Evolutionary conservation across 2,329 filamentous ascomycete genomes (phyloP), one percentile per base, ranked within the genome.

Genomic region (Penicillium griseofulvum): DNA sequence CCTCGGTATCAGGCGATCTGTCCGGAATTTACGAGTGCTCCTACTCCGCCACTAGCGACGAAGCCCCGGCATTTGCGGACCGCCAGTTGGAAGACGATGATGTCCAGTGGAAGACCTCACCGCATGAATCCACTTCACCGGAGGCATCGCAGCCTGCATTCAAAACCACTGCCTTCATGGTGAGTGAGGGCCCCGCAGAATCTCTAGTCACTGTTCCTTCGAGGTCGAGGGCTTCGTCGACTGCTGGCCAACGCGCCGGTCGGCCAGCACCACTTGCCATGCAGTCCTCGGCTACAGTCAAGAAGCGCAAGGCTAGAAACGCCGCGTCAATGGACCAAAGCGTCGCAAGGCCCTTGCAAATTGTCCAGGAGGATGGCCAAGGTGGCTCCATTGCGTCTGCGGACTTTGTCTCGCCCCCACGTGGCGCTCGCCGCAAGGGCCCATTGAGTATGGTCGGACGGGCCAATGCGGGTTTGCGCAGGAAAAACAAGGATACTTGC

Each of bases 401-500:
- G 14, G 71, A 74, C 43, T 74, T 74, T 53, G 69, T 75, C 14
- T 71, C 72, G n/a, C 73, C 73, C 12, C 72, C 73, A 22, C 70
- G 72, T n/a, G 71, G 74, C 22, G 74, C 74, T 48, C 74, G 74
- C 52, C 72, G 74, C 38, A 76, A 76, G 63, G 74, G 74, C 11
- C 74, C 74, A 12, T 58, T 76, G 60, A 68, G 63, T 36, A 71
- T 71, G 61, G 70, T 70, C 28, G 74, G 73, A 34, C 62, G 74
- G 50, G 72, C 72, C 33, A 74, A 76, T 49, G 74, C 74, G 36
- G 74, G 74, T 19, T 45, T 75, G 59, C 70, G 74, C 43, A 68
- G 75, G 37, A 76, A 76, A 64, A 75, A 77, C 56, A 76, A 74
- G 65, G 74, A 72, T 51, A 76, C 75, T 5, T 77, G 75, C 64